phyloP scores from a whole-genome alignment of 2,329 filamentous ascomycete species.

The Cytospora paraplurivora region DNA sequence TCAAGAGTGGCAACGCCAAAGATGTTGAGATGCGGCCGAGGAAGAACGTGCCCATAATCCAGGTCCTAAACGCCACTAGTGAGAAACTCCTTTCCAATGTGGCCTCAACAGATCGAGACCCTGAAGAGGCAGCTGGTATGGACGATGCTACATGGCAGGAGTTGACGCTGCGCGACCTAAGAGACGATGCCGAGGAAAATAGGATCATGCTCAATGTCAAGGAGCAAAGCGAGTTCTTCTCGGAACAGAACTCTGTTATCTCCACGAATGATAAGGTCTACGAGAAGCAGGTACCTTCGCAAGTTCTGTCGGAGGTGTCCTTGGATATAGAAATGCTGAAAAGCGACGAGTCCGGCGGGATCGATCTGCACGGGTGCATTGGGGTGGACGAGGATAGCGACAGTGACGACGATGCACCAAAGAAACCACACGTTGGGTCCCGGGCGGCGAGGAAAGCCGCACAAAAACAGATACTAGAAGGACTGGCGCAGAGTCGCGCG shows the following conservation, averaged over 20 bases:
- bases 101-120: conserved; percentile 72
- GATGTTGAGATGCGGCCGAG: conserved; percentile 88
- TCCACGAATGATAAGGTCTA: conserved; percentile 56
- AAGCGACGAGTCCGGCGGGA: conserved; percentile 50
- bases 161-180: conserved; percentile 78
- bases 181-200: conserved; percentile 70
- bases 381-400: conserved; percentile 72
- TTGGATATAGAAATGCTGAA: conserved; percentile 60
- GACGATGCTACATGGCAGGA: conserved; percentile 75
- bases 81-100: conserved; percentile 93
- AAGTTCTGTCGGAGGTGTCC: conserved; percentile 67
- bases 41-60: conserved; percentile 82
- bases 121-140: conserved; percentile 64
- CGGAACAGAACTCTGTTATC: conserved; percentile 54
- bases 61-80: conserved; percentile 85
- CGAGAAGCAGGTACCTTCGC: conserved; percentile 67
- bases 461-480: conserved; percentile 66
- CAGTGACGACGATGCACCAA: conserved; percentile 60
- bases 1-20: conserved; percentile 78
- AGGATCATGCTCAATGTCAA: conserved; percentile 84
- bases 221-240: conserved; percentile 83
- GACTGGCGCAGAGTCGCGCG: conserved; percentile 62
- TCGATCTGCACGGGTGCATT: conserved; percentile 65
- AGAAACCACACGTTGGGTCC: conserved; percentile 65
- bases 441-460: conserved; percentile 65